A percentile compares a stretch with the other conserved stretches of the same genome.
phyloP scores from a whole-genome alignment of 495 filamentous ascomycete genomes.

The Talaromyces adpressus region DNA sequence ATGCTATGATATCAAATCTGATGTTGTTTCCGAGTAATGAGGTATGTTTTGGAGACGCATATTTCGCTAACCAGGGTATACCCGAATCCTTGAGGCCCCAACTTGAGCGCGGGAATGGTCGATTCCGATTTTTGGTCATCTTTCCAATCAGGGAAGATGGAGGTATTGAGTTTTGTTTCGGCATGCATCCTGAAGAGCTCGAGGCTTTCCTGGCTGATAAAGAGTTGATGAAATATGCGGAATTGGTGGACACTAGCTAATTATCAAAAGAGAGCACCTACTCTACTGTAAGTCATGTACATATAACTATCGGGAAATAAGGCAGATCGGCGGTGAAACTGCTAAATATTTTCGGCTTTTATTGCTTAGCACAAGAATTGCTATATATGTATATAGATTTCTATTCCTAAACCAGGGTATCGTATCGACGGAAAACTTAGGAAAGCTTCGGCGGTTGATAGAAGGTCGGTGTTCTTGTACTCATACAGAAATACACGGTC shows the following conservation, averaged over 20 bases:
- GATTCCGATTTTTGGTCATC: slow-evolving; percentile 23
- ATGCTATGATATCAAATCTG: slow-evolving; percentile 22
- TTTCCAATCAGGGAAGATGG: slow-evolving; percentile 25
- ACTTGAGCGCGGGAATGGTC: slow-evolving; percentile 17
- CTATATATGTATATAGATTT: too few species aligned
- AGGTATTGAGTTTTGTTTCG: slow-evolving; percentile 24
- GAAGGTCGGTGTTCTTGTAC: too few species aligned
- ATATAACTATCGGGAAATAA: too few species aligned
- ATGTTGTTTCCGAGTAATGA: slow-evolving; percentile 19
- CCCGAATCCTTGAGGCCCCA: slow-evolving; percentile 22
- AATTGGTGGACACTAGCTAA: slow-evolving; percentile 12
- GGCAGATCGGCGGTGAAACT: too few species aligned
- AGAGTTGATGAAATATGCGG: slow-evolving; percentile 24
- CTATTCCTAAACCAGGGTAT: too few species aligned
- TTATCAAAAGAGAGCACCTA: too few species aligned
- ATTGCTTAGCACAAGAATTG: too few species aligned
- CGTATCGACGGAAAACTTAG: too few species aligned
- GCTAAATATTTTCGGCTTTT: too few species aligned
- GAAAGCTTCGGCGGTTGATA: too few species aligned
- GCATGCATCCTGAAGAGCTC: slow-evolving; percentile 25
- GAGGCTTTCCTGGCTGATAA: slow-evolving; percentile 19
- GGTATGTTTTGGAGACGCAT: slow-evolving; percentile 18
- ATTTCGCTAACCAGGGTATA: slow-evolving; percentile 19
- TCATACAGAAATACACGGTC: too few species aligned
- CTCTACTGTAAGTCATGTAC: too few species aligned